phyloP scores from a whole-genome alignment of 2,329 filamentous ascomycete genomes.

The Cytospora piceae region DNA sequence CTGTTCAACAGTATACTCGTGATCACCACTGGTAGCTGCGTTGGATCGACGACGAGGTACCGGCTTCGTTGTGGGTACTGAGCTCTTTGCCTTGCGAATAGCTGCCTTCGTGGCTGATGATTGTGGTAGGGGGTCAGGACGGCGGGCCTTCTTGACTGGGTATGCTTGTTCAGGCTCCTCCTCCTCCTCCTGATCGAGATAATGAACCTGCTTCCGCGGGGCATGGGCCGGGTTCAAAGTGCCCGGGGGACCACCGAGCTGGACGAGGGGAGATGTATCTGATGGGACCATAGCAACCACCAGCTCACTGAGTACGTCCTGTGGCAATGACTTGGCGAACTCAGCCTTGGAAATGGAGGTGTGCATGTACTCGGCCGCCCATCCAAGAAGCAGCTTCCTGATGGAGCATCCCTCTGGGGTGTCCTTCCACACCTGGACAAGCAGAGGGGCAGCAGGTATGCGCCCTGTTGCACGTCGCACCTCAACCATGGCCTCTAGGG shows the following conservation, averaged over 20 bases:
- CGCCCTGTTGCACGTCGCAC: constrained; percentile 54
- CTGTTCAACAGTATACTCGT: constrained; percentile 43
- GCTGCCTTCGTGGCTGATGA: constrained; percentile 31
- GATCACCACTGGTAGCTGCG: constrained; percentile 35
- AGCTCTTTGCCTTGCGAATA: constrained; percentile 20
- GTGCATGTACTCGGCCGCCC: constrained; percentile 67
- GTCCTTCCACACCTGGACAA: constrained; percentile 65
- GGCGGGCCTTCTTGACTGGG: constrained; percentile 48
- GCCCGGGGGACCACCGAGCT: constrained; percentile 36
- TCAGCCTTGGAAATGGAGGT: constrained; percentile 59
- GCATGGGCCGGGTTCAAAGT: constrained; percentile 29
- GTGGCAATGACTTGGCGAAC: constrained; percentile 63
- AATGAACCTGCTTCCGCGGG: constrained; percentile 53
- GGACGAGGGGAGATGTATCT: constrained; percentile 44
- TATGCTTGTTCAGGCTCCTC: constrained; percentile 43
- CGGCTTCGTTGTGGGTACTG: constrained; percentile 34
- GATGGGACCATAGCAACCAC: constrained; percentile 65
- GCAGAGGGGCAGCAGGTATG: constrained; percentile 62
- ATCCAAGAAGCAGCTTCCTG: constrained; percentile 60
- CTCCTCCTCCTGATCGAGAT: constrained; percentile 48
- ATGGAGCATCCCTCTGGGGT: constrained; percentile 64
- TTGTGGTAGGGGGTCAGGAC: constrained; percentile 40
- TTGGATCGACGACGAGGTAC: constrained; percentile 39
- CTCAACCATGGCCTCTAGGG: constrained; percentile 61
- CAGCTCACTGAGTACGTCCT: constrained; percentile 65